Evolutionary conservation across 23 red algal genomes (phyloP).

Genomic region (Gracilariopsis chorda): DNA sequence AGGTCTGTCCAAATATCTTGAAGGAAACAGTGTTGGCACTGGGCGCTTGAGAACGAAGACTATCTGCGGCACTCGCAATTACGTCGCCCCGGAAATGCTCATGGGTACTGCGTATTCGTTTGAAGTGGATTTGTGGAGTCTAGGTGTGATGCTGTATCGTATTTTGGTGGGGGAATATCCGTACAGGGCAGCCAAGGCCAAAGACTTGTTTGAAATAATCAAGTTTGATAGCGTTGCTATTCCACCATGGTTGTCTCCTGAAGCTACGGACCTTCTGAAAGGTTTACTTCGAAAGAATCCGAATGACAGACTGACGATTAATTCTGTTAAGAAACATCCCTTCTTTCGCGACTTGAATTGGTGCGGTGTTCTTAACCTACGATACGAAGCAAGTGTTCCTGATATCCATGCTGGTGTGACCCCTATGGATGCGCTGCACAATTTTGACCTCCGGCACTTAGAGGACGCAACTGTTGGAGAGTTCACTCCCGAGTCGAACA

Average conservation of each 20-base stretch:
- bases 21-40: neutral
- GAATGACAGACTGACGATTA: neutral
- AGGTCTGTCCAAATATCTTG: conserved; percentile 72
- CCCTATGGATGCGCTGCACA: conserved; percentile 6
- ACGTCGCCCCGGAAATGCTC: conserved; percentile 85
- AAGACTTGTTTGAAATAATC: conserved; percentile 60
- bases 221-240: conserved; percentile 16
- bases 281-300: conserved; percentile 27
- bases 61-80: conserved; percentile 82
- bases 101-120: conserved; percentile 59
- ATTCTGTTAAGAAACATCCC: conserved; percentile 51
- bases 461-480: conserved; percentile 32
- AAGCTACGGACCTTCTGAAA: neutral
- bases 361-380: conserved; percentile 24
- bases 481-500: neutral
- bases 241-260: neutral
- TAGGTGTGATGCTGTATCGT: conserved; percentile 70
- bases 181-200: conserved; percentile 49
- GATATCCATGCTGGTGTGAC: neutral
- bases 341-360: conserved; percentile 77
- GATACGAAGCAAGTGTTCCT: neutral
- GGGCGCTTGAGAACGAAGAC: conserved; percentile 20
- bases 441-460: conserved; percentile 38
- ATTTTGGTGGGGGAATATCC: conserved; percentile 65
- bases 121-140: conserved; percentile 77